phyloP scores from a whole-genome alignment of 2,329 filamentous ascomycete species.

The Rachicladosporium sp. region DNA sequence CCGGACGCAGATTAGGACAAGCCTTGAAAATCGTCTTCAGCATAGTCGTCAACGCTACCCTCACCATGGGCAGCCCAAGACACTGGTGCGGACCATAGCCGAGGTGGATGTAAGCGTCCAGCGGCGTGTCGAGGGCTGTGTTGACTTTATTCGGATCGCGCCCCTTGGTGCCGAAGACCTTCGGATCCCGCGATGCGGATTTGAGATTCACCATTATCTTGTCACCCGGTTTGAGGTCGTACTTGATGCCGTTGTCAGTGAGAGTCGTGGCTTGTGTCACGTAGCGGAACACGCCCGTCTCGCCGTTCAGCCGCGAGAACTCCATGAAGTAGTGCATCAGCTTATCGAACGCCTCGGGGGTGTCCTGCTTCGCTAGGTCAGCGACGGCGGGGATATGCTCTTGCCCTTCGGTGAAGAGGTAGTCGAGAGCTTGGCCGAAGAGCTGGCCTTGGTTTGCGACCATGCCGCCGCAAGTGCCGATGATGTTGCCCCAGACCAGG shows the following conservation, averaged over 20 bases:
- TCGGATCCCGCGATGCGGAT: constrained; percentile 28
- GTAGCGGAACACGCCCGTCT: constrained; percentile 30
- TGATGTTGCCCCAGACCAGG: constrained; percentile 45
- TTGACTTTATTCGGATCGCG: constrained; percentile 20
- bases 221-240: constrained; percentile 26
- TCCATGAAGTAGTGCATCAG: constrained; percentile 41
- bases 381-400: constrained; percentile 38
- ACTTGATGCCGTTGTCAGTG: constrained; percentile 15
- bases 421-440: constrained; percentile 46
- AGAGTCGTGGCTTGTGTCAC: constrained; percentile 23
- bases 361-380: constrained; percentile 33
- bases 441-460: constrained; percentile 46
- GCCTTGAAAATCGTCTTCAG: constrained; percentile 31
- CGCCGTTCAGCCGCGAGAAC: constrained; percentile 30
- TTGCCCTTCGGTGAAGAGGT: constrained; percentile 40
- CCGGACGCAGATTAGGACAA: constrained; percentile 25
- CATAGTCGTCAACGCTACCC: constrained; percentile 34
- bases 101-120: constrained; percentile 34
- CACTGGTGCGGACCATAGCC: constrained; percentile 33
- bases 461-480: constrained; percentile 45
- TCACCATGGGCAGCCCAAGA: constrained; percentile 31
- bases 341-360: constrained; percentile 33
- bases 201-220: constrained; percentile 32
- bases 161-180: constrained; percentile 18
- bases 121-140: constrained; percentile 14